Percentiles rank a stretch among this genome's conserved stretches.
Evolutionary conservation across 805 yeast species (phyloP).

Genomic region (Blastobotrys mokoenaii): DNA sequence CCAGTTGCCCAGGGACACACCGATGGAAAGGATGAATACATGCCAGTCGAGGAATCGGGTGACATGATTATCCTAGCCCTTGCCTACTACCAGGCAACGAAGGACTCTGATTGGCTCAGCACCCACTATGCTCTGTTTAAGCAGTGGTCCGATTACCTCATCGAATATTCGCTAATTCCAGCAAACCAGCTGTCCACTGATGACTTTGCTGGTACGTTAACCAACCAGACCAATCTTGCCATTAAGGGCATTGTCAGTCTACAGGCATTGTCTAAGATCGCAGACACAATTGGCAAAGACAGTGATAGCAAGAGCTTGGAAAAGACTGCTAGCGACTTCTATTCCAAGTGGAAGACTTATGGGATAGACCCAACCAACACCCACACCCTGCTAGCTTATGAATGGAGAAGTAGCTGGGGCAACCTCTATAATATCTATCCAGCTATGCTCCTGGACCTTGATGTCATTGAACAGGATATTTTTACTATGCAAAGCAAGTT

Average conservation of each 20-base stretch:
- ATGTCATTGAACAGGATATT: background rate
- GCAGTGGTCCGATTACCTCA: background rate
- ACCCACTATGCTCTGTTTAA: background rate
- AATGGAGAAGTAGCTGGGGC: background rate
- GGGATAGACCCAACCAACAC: background rate
- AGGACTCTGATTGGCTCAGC: background rate
- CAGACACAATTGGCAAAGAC: background rate
- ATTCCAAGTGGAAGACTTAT: background rate
- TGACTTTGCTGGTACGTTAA: slow-evolving; percentile 1
- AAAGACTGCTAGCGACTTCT: background rate
- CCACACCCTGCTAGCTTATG: background rate
- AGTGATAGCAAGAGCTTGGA: background rate
- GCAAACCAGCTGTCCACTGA: slow-evolving; percentile 1
- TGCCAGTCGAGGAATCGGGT: slow-evolving; percentile 2
- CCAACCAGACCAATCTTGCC: slow-evolving; percentile 1
- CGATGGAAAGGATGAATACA: background rate
- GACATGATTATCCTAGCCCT: background rate
- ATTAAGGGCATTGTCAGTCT: slow-evolving; percentile 2
- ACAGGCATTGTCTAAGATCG: background rate
- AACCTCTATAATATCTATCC: slow-evolving; percentile 1
- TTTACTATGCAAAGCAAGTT: background rate
- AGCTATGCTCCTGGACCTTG: background rate
- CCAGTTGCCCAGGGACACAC: slow-evolving; percentile 1
- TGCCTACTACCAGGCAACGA: slow-evolving; percentile 1
- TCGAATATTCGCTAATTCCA: background rate